Evolutionary conservation across 1,139 yeast species (phyloP), one percentile per base, ranked within the genome.

Genomic region (Protomyces pachydermus): DNA sequence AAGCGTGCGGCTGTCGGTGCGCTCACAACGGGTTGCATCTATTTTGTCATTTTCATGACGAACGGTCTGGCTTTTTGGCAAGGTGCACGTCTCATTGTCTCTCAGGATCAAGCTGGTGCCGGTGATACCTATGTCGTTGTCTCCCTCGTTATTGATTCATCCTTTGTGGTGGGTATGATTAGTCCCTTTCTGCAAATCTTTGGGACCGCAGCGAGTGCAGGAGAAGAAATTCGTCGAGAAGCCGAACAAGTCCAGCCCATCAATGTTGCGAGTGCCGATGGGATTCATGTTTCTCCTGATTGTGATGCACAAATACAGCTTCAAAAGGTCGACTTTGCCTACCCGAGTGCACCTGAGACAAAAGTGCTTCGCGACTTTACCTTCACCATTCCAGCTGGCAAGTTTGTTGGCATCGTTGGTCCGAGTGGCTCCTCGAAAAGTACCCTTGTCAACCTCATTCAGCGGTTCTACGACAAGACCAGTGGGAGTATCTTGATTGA

Each of bases 341-440:
- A 53, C 16, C 56, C 56, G 12, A 34, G 32, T 85, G 91, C 20
- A 85, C 91, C 72, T 75, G 10, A 18, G 6, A 18, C 18, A 5
- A 18, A n/a, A 16, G 48, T 42, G 1, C 25, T 42, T 3, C 20
- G 84, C 23, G 81, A 83, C 12, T 80, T 91, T 70, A 77, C 81
- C 50, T 77, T 87, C 54, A 64, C 67, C 0, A 71, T 89, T 0
- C 62, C 70, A 1, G 72, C 75, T 23, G 80, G 82, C 42, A 81
- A 83, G 67, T 78, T 81, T 0, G 77, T 86, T 51, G 91, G 87
- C 0, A 73, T 89, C 3, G 81, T 85, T 12, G 96, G 96, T 1
- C 83, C 80, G 65, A 86, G 95, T 6, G 96, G 96, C 0, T 81
- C 86, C 23, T 96, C 96, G 0, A 88, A 88, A 73, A 85, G 93